Evolutionary conservation across 2,329 filamentous ascomycete genomes (phyloP).

Genomic region (Apiospora kogelbergensis): DNA sequence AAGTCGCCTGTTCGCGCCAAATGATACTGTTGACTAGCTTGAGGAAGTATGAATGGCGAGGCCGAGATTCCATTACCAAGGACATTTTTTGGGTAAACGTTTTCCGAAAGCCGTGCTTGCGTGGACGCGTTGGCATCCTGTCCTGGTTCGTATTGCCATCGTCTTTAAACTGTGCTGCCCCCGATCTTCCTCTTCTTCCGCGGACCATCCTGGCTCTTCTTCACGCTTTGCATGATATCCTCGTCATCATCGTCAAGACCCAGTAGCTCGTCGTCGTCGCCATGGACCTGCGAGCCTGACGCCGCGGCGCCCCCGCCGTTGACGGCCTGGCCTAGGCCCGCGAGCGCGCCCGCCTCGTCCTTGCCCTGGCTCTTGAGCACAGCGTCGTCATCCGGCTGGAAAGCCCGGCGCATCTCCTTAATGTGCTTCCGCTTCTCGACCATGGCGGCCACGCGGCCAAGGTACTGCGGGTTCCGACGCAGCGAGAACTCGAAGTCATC

Average conservation of each 20-base stretch:
- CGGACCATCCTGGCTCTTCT: slow-evolving; percentile 3
- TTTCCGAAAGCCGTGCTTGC: not conserved
- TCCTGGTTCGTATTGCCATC: not conserved
- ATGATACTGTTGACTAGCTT: not conserved
- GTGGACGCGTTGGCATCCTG: not conserved
- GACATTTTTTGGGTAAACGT: not conserved
- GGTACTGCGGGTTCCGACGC: slow-evolving; percentile 77
- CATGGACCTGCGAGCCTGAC: slow-evolving; percentile 16
- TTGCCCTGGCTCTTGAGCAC: slow-evolving; percentile 38
- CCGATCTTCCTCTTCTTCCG: slow-evolving; percentile 15
- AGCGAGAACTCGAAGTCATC: slow-evolving; percentile 97
- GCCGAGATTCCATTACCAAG: not conserved
- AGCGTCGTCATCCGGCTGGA: slow-evolving; percentile 66
- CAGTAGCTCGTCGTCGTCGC: slow-evolving; percentile 30
- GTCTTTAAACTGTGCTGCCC: not conserved
- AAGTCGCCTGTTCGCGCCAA: not conserved
- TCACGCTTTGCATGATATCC: slow-evolving; percentile 15
- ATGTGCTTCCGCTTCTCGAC: slow-evolving; percentile 86
- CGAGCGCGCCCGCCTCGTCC: slow-evolving; percentile 19
- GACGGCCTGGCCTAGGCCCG: slow-evolving; percentile 27
- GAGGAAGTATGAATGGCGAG: not conserved
- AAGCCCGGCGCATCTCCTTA: slow-evolving; percentile 76
- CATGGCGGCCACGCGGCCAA: slow-evolving; percentile 87
- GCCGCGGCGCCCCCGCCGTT: not conserved
- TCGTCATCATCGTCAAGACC: slow-evolving; percentile 23